Base-by-base conservation (phyloP, 129 eudicot genomes). In the Gnaphalium uliginosum region DNA sequence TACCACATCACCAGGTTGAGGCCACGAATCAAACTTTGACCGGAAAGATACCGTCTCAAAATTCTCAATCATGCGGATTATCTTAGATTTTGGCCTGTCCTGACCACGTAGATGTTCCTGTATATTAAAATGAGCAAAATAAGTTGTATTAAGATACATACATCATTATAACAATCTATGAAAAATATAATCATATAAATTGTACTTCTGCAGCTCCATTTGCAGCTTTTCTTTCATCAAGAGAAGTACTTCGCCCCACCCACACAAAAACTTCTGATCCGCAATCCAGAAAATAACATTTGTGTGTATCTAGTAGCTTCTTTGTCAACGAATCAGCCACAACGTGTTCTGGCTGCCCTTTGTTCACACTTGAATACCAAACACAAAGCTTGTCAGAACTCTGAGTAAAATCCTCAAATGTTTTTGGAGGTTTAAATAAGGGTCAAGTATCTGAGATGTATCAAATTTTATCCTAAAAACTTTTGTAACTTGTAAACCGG, bases 211-310 rank as follows among this genome's bases (percentile, higher is more conserved):
- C 89, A 26, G 89, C 89, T 59, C 79, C 82, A 64, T 86, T 87
- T 69, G 94, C 96, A 80, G 81, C 78, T 80, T 87, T 88, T 68
- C 97, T 80, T 78, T 90, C 90, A 21, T 86, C 87, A 22, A 93
- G 85, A 70, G 92, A 80, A 71, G 96, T 86, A 81, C 30, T 81
- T 78, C 90, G 82, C 29, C 98, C 98, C 82, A 88, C 76, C 98
- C 98, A 93, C 54, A 90, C 91, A 82, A 82, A 87, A 37, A 93
- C 80, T 78, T 90, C 96, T 72, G 57, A 9, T 73, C 96, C 98
- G 14, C 89, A 90, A 57, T 93, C 98, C 63, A 93, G 80, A 76
- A 93, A 76, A 73, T 86, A 93, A 78, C 98, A 93, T 58, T 56
- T 71, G 66, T 85, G 75, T 50, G 93, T 86, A 46, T 86, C 89